Evolutionary conservation across 2,329 filamentous ascomycete species (phyloP).

Genomic region (Beauveria sp.): DNA sequence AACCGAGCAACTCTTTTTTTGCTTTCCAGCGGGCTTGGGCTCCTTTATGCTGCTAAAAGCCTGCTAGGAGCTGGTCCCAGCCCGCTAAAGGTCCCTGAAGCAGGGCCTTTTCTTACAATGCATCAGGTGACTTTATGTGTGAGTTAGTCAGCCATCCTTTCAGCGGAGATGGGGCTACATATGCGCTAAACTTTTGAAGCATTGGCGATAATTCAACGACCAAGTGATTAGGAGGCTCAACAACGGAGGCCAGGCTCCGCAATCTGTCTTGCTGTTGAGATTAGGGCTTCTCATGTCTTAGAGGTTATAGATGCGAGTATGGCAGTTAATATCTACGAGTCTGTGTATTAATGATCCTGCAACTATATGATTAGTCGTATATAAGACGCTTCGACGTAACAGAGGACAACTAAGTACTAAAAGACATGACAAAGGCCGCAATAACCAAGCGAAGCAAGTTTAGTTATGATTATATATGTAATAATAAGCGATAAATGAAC

Average conservation of each 20-base stretch:
- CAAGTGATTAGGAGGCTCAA: background rate
- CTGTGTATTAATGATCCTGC: too few relatives aligned
- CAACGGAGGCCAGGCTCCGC: background rate
- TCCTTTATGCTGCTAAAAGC: too few relatives aligned
- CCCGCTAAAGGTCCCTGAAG: background rate
- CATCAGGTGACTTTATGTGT: slow-evolving; percentile 1
- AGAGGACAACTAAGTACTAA: too few relatives aligned
- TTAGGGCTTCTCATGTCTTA: too few relatives aligned
- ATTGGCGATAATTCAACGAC: background rate
- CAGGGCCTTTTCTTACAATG: background rate
- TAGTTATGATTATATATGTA: too few relatives aligned
- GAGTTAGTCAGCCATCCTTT: slow-evolving; percentile 6
- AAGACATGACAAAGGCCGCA: too few relatives aligned
- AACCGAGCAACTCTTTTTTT: background rate
- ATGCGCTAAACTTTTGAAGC: slow-evolving; percentile 3
- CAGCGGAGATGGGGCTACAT: background rate
- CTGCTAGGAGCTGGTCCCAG: background rate
- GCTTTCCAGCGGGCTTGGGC: background rate
- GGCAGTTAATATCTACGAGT: too few relatives aligned
- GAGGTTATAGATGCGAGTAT: too few relatives aligned
- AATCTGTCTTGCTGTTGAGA: background rate
- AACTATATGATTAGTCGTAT: too few relatives aligned
- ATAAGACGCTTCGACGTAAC: too few relatives aligned
- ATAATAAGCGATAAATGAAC: too few relatives aligned
- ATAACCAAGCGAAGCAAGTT: too few relatives aligned